These are phyloP conservation scores for Umbelopsis vinacea DNA, from an alignment of 192 early-diverging fungal genomes.

Conservation along the genomic window DNA sequence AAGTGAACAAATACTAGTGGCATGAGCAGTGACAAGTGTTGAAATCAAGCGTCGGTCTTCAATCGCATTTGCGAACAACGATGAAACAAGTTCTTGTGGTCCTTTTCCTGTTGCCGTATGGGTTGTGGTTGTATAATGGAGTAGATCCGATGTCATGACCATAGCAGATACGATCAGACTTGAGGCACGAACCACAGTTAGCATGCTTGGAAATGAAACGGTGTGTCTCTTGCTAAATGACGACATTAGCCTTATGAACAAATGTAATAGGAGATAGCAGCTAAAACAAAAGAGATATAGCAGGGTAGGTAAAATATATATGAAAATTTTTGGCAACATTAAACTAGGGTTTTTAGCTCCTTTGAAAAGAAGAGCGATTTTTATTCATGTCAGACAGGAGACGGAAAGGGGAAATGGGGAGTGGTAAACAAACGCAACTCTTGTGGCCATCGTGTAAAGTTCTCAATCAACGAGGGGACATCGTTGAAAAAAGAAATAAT, in stretches of 20 bases:
- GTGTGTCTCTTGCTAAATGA: neutral
- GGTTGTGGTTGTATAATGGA: conserved; percentile 6
- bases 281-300: neutral
- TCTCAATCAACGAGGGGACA: too few relatives aligned
- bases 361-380: too few relatives aligned
- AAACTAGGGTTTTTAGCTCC: too few relatives aligned
- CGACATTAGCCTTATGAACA: neutral
- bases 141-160: neutral
- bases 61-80: conserved; percentile 4
- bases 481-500: too few relatives aligned
- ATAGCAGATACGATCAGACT: neutral
- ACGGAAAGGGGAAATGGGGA: too few relatives aligned
- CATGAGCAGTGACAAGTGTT: conserved; percentile 34
- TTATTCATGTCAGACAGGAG: too few relatives aligned
- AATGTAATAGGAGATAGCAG: neutral
- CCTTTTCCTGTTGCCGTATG: neutral
- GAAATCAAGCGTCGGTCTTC: conserved; percentile 32
- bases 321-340: too few relatives aligned
- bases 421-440: too few relatives aligned
- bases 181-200: neutral
- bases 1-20: conserved; percentile 30
- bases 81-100: neutral
- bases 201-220: neutral
- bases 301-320: too few relatives aligned
- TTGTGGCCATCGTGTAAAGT: too few relatives aligned